phyloP scores from a whole-genome alignment of 176 grass and related monocot species.

The Avena sativa region DNA sequence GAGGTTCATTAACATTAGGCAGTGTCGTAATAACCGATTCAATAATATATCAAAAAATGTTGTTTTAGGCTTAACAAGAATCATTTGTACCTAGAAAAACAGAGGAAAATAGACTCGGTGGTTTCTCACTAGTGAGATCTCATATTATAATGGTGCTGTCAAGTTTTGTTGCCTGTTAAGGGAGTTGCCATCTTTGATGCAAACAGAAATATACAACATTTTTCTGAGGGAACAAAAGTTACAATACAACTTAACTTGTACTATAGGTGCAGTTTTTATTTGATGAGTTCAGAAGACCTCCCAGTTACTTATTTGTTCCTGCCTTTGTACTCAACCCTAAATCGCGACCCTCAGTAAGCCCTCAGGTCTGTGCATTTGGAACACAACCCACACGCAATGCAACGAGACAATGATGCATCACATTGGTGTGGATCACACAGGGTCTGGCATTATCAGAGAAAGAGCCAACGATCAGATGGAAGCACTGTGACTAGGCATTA shows the following conservation, averaged over 20 bases:
- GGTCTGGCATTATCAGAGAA: background rate
- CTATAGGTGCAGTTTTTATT: background rate
- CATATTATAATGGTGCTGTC: slow-evolving; percentile 6
- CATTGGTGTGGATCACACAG: background rate
- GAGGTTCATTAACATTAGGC: slow-evolving; percentile 14
- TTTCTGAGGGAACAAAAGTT: no score
- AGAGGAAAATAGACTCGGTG: background rate
- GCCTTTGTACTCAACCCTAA: slow-evolving; percentile 10
- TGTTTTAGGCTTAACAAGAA: slow-evolving; percentile 16
- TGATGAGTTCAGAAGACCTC: slow-evolving; percentile 2
- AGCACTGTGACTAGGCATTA: background rate
- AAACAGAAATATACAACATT: slow-evolving; percentile 3
- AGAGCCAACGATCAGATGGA: background rate
- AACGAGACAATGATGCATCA: slow-evolving; percentile 10
- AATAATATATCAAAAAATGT: slow-evolving; percentile 9
- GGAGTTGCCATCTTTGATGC: background rate
- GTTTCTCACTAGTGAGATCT: slow-evolving; percentile 4
- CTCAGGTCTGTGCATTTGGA: slow-evolving; percentile 8
- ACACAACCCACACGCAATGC: slow-evolving; percentile 12
- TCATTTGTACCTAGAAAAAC: slow-evolving; percentile 8
- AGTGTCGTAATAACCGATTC: background rate
- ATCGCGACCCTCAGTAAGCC: background rate
- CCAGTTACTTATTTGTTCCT: background rate
- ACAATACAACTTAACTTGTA: background rate
- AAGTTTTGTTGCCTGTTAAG: slow-evolving; percentile 21